A percentile compares a stretch with the other conserved stretches of the same genome.
Evolutionary conservation across 2,329 filamentous ascomycete species (phyloP).

Genomic region (Aureobasidium sp.): DNA sequence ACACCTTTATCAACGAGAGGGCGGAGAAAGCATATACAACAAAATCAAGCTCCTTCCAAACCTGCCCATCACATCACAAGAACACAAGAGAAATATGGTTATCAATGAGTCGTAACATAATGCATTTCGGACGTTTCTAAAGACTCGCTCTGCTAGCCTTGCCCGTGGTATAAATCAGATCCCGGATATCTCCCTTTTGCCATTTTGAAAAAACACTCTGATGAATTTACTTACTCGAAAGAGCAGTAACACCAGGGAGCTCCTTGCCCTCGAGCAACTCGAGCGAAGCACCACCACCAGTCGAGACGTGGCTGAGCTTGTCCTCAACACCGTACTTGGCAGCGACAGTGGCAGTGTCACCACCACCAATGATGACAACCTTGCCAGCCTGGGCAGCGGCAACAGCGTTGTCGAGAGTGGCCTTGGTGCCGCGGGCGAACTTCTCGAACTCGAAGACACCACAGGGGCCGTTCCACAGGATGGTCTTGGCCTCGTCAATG

Average conservation of each 20-base stretch:
- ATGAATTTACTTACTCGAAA: slow-evolving; percentile 62
- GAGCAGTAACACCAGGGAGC: slow-evolving; percentile 82
- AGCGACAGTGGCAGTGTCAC: slow-evolving; percentile 95
- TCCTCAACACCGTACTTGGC: slow-evolving; percentile 95
- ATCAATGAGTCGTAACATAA: slow-evolving; percentile 3
- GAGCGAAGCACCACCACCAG: slow-evolving; percentile 87
- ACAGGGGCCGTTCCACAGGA: slow-evolving; percentile 97
- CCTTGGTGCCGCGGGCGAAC: slow-evolving; percentile 88
- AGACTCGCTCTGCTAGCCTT: slow-evolving; percentile 10
- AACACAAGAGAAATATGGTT: not conserved
- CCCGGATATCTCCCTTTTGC: slow-evolving; percentile 6
- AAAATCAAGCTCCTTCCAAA: not conserved
- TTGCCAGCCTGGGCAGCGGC: slow-evolving; percentile 71
- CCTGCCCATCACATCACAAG: not conserved
- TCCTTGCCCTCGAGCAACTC: slow-evolving; percentile 98
- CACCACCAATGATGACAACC: slow-evolving; percentile 97
- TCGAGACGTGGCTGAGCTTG: slow-evolving; percentile 97
- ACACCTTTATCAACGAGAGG: not conserved
- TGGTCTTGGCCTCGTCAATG: slow-evolving; percentile 84
- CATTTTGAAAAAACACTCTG: not conserved
- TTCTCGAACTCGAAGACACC: slow-evolving; percentile 97
- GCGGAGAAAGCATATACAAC: not conserved
- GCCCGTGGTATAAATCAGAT: slow-evolving; percentile 12
- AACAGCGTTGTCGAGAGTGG: slow-evolving; percentile 81
- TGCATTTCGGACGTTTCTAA: slow-evolving; percentile 9